Conservation (phyloP, 2,329 filamentous ascomycete species). For the Orbilia oligospora region DNA sequence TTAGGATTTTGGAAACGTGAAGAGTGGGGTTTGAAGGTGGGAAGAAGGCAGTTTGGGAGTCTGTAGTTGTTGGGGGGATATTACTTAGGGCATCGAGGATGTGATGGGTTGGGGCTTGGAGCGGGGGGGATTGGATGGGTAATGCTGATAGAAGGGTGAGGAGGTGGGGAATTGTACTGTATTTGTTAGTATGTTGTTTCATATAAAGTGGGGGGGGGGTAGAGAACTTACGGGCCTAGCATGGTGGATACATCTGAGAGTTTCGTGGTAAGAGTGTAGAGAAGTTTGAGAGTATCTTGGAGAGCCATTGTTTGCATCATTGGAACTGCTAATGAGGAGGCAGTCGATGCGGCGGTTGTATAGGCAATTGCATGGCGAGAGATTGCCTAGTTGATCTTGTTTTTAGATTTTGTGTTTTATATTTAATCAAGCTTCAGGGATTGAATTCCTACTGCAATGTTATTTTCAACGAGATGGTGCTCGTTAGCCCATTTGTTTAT, state of each 20-base stretch:
- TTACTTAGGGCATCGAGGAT: conserved; percentile 87
- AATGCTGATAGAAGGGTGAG: conserved; percentile 77
- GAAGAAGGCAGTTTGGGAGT: conserved; percentile 74
- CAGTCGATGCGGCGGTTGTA: conserved; percentile 63
- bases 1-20: conserved; percentile 71
- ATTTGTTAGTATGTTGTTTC: background rate
- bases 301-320: conserved; percentile 83
- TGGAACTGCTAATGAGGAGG: conserved; percentile 65
- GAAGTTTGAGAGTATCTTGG: conserved; percentile 84
- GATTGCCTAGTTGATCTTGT: conserved; percentile 68
- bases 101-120: conserved; percentile 79
- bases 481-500: conserved; percentile 76
- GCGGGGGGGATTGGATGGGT: conserved; percentile 74
- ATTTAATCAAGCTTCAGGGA: too few relatives aligned
- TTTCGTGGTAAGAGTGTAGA: conserved; percentile 82
- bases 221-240: conserved; percentile 35
- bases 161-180: conserved; percentile 75
- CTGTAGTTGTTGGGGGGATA: conserved; percentile 74
- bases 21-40: conserved; percentile 65
- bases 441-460: conserved; percentile 70
- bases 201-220: background rate
- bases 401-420: conserved; percentile 1
- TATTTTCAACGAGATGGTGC: conserved; percentile 76
- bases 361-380: conserved; percentile 77
- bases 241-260: conserved; percentile 28